phyloP scores from a whole-genome alignment of 2,329 filamentous ascomycete genomes.

The Alternaria novae-zelandiae region DNA sequence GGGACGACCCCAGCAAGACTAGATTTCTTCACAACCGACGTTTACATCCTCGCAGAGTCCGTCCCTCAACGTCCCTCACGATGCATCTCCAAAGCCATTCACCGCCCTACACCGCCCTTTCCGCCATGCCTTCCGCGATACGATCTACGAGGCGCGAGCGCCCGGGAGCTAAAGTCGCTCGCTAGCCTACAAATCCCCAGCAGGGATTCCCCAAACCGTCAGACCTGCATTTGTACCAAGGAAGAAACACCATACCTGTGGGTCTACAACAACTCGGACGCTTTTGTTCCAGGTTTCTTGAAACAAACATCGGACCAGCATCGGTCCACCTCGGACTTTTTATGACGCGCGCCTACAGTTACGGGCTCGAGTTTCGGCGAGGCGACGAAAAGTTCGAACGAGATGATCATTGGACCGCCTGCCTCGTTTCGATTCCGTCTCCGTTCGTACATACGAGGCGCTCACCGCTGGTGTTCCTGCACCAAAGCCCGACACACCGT shows the following conservation, averaged over 20 bases:
- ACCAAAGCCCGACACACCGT: conserved; percentile 4
- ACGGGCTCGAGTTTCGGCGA: not conserved
- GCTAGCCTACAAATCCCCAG: conserved; percentile 8
- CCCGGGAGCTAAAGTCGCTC: conserved; percentile 8
- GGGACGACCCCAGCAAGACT: not conserved
- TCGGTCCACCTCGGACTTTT: conserved; percentile 4
- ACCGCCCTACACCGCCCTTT: conserved; percentile 31
- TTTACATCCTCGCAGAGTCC: not conserved
- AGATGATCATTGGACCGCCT: conserved; percentile 3
- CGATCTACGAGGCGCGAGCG: conserved; percentile 10
- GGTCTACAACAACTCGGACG: conserved; percentile 1
- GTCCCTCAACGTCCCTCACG: not conserved
- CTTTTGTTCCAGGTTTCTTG: conserved; percentile 6
- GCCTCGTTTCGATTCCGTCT: conserved; percentile 1
- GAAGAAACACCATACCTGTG: conserved; percentile 6
- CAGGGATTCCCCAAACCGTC: conserved; percentile 12
- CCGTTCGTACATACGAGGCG: conserved; percentile 11
- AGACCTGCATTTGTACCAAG: not conserved
- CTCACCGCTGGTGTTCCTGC: conserved; percentile 11
- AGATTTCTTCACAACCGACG: not conserved
- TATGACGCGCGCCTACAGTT: not conserved
- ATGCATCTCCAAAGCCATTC: conserved; percentile 13
- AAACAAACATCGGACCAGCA: conserved; percentile 1
- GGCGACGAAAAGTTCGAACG: not conserved
- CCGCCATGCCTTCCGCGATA: conserved; percentile 2